Percentiles rank a stretch among this genome's conserved stretches.
Conservation (phyloP, 441 rosid species). For the Eruca vesicaria region DNA sequence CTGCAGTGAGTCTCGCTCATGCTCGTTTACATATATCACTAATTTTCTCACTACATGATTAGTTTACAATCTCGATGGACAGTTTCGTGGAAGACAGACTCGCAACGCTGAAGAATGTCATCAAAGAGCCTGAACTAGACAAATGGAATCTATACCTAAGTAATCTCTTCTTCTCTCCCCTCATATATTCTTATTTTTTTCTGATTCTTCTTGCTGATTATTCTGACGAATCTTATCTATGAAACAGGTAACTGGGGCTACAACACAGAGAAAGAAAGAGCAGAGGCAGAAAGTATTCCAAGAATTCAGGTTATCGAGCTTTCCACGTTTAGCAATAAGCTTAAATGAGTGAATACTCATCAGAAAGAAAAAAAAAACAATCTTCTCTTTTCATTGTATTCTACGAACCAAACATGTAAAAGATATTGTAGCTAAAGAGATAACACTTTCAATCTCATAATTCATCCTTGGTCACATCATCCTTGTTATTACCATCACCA, state of each 20-base stretch:
- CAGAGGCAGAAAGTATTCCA: conserved; percentile 67
- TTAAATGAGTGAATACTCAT: conserved; percentile 69
- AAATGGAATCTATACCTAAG: conserved; percentile 89
- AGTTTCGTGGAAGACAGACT: conserved; percentile 96
- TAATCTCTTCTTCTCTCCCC: conserved; percentile 16
- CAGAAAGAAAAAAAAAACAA: too few relatives aligned
- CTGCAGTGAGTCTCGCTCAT: conserved; percentile 55
- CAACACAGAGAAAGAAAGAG: conserved; percentile 83
- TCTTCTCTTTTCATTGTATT: too few relatives aligned
- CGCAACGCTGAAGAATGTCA: conserved; percentile 86
- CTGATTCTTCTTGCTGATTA: conserved; percentile 2
- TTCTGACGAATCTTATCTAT: not conserved
- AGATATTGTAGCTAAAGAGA: conserved; percentile 5
- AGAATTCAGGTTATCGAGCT: conserved; percentile 82
- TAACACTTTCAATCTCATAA: not conserved
- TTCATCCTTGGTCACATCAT: too few relatives aligned
- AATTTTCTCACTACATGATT: not conserved
- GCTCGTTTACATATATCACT: not conserved
- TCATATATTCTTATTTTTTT: not conserved
- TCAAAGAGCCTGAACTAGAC: conserved; percentile 77
- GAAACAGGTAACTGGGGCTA: conserved; percentile 87
- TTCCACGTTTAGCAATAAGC: conserved; percentile 76
- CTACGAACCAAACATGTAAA: too few relatives aligned
- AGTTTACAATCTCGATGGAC: conserved; percentile 24
- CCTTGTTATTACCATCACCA: too few relatives aligned